Conservation (phyloP, 345 rosid species). For the Citrus sp. region DNA sequence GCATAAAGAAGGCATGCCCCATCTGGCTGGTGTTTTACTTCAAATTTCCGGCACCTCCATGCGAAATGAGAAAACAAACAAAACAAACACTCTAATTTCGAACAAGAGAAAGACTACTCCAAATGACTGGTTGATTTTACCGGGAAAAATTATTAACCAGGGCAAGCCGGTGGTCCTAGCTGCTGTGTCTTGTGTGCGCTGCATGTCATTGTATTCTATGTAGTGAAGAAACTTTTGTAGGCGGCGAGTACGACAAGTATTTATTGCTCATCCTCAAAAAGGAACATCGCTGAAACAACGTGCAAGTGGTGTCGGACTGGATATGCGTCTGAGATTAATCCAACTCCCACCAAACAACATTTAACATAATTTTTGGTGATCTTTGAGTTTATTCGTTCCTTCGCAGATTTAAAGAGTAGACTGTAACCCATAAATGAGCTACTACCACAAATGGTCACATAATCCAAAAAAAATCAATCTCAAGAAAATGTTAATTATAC, state of each 20-base stretch:
- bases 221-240: not conserved
- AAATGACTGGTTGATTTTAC: not conserved
- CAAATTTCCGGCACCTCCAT: not conserved
- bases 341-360: not conserved
- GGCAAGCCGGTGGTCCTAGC: too few relatives aligned
- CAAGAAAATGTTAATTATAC: too few relatives aligned
- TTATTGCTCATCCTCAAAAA: not conserved
- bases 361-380: too few relatives aligned
- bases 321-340: not conserved
- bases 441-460: too few relatives aligned
- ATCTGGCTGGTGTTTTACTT: not conserved
- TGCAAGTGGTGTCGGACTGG: not conserved
- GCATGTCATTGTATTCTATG: too few relatives aligned
- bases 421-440: too few relatives aligned
- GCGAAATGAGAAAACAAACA: not conserved
- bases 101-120: not conserved
- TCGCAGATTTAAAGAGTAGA: too few relatives aligned
- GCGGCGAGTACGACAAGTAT: not conserved
- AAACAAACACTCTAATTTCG: not conserved
- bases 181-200: too few relatives aligned
- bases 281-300: not conserved
- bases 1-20: not conserved
- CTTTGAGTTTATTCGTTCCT: too few relatives aligned
- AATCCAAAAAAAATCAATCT: too few relatives aligned
- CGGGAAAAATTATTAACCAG: not conserved